A percentile compares a stretch with the other conserved stretches of the same genome.
Evolutionary conservation across 106 monocot genomes (phyloP).

Genomic region (Phalaenopsis equestris): DNA sequence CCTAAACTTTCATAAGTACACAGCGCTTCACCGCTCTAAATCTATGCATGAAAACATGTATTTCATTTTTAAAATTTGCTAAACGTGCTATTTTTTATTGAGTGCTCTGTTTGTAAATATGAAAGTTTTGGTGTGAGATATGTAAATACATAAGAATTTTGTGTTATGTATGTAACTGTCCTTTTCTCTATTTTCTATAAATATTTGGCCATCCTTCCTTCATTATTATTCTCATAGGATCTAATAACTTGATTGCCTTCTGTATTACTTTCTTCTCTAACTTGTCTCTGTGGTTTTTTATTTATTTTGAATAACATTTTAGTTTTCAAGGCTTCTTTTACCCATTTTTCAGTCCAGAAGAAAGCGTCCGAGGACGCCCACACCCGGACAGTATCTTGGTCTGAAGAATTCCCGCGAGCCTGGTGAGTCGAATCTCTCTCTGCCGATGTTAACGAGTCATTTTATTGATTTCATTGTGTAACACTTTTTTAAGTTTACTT

Average conservation of each 20-base stretch:
- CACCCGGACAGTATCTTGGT: slow-evolving; percentile 91
- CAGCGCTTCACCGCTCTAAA: too few species aligned
- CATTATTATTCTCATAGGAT: not conserved
- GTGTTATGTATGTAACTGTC: too few species aligned
- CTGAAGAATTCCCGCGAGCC: slow-evolving; percentile 51
- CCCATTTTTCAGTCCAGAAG: slow-evolving; percentile 59
- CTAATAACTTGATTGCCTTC: not conserved
- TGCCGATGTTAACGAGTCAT: not conserved
- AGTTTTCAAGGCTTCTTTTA: not conserved
- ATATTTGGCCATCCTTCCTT: not conserved
- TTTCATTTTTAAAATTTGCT: too few species aligned
- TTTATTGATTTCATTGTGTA: not conserved
- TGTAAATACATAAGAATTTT: too few species aligned
- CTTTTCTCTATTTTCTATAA: not conserved
- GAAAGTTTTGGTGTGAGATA: too few species aligned
- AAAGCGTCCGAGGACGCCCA: slow-evolving; percentile 67
- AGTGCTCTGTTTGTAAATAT: too few species aligned
- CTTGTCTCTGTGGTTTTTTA: not conserved
- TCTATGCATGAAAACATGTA: too few species aligned
- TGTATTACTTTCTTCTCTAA: not conserved
- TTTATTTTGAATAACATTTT: slow-evolving; percentile 4
- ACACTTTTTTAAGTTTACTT: not conserved
- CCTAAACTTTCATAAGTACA: too few species aligned
- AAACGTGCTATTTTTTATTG: too few species aligned
- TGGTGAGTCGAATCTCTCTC: slow-evolving; percentile 22